Evolutionary conservation across 805 yeast genomes (phyloP).

Genomic region (Hanseniaspora clermontiae): DNA sequence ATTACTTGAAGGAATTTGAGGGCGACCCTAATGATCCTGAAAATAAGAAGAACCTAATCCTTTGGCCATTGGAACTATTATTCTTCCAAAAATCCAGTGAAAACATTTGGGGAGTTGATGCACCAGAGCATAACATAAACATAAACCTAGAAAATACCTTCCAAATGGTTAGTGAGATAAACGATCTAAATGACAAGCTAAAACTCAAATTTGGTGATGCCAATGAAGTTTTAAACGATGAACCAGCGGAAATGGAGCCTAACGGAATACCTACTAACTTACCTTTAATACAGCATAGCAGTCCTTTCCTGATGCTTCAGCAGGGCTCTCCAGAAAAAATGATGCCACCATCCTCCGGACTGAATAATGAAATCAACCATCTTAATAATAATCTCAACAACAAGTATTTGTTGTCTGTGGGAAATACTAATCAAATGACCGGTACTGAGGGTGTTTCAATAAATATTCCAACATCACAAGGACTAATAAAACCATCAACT

Average conservation of each 20-base stretch:
- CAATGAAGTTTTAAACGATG: conserved; percentile 11
- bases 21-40: neutral
- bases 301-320: conserved; percentile 9
- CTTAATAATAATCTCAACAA: neutral
- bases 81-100: conserved; percentile 34
- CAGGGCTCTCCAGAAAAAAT: conserved; percentile 9
- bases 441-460: neutral
- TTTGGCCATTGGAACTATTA: conserved; percentile 66
- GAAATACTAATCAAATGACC: neutral
- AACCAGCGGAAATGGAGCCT: neutral
- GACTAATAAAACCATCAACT: neutral
- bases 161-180: conserved; percentile 23
- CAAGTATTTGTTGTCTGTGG: neutral
- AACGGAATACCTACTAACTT: conserved; percentile 1
- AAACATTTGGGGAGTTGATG: conserved; percentile 15
- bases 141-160: conserved; percentile 21
- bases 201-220: conserved; percentile 13
- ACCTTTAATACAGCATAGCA: conserved; percentile 4
- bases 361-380: neutral
- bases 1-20: conserved; percentile 29
- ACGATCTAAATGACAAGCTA: conserved; percentile 17
- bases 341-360: neutral
- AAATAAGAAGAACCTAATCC: conserved; percentile 36
- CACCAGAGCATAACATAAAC: conserved; percentile 1
- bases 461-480: neutral